Evolutionary conservation across 1,284 basidiomycete genomes (phyloP).

Genomic region (Gastroboletus turbinatus): DNA sequence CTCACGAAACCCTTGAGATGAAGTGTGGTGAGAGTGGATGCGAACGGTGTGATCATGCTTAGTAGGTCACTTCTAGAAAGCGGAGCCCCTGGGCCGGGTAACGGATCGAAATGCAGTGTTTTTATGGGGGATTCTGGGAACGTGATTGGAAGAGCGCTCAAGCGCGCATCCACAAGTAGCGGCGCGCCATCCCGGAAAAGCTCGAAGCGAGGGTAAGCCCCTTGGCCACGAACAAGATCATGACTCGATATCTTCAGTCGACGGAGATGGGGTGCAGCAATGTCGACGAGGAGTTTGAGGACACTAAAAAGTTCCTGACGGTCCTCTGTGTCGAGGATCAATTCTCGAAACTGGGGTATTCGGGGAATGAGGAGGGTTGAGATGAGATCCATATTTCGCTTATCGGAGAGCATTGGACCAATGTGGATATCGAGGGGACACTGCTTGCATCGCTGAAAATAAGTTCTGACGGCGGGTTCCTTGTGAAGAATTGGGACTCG

Average conservation of each 20-base stretch:
- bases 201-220: conserved; percentile 28
- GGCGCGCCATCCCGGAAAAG: conserved; percentile 32
- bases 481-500: conserved; percentile 35
- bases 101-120: conserved; percentile 32
- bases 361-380: conserved; percentile 30
- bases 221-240: conserved; percentile 27
- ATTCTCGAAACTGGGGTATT: conserved; percentile 32
- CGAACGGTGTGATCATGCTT: conserved; percentile 31
- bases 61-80: conserved; percentile 30
- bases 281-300: conserved; percentile 23
- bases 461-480: conserved; percentile 27
- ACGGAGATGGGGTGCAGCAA: conserved; percentile 27
- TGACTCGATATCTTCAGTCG: conserved; percentile 32
- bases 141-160: conserved; percentile 35
- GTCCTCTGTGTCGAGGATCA: conserved; percentile 33
- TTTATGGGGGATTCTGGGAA: conserved; percentile 28
- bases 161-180: conserved; percentile 28
- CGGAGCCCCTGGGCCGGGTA: conserved; percentile 28
- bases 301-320: conserved; percentile 30
- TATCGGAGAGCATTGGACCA: conserved; percentile 31
- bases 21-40: conserved; percentile 30
- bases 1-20: conserved; percentile 35
- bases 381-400: conserved; percentile 26
- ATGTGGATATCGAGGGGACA: conserved; percentile 32
- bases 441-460: conserved; percentile 33